A percentile compares a stretch with the other conserved stretches of the same genome.
phyloP scores from a whole-genome alignment of 1,139 yeast species.

The Kurtzmaniella quercitrusa region DNA sequence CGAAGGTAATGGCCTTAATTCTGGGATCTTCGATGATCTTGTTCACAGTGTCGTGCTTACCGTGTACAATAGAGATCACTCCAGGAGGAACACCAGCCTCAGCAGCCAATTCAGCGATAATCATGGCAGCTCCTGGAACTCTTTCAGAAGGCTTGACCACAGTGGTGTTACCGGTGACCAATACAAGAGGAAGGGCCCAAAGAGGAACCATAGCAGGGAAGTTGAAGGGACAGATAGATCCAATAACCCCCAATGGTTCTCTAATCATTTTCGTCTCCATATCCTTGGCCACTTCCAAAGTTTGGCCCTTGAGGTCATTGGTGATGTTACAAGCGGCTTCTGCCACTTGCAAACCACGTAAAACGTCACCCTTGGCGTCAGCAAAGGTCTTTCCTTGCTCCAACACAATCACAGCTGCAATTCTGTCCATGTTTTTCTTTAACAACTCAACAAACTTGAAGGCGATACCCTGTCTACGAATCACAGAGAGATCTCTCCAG shows the following conservation, averaged over 20 bases:
- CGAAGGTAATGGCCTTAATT: slow-evolving; percentile 74
- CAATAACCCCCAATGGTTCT: slow-evolving; percentile 60
- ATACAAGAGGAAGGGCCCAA: slow-evolving; percentile 74
- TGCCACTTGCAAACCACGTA: slow-evolving; percentile 79
- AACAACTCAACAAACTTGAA: slow-evolving; percentile 68
- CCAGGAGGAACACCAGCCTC: slow-evolving; percentile 82
- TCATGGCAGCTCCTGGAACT: slow-evolving; percentile 76
- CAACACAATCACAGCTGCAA: slow-evolving; percentile 67
- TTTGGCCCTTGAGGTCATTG: slow-evolving; percentile 61
- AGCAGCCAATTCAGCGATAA: slow-evolving; percentile 67
- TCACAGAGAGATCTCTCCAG: slow-evolving; percentile 58
- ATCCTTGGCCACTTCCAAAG: slow-evolving; percentile 66
- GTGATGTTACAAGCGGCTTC: slow-evolving; percentile 63
- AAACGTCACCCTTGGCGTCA: slow-evolving; percentile 77
- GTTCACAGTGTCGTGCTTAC: slow-evolving; percentile 72
- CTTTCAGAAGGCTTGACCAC: slow-evolving; percentile 77
- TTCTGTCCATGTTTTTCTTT: slow-evolving; percentile 63
- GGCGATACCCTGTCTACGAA: slow-evolving; percentile 72
- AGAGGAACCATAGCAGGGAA: slow-evolving; percentile 87
- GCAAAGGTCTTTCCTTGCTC: slow-evolving; percentile 81
- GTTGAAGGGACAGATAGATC: slow-evolving; percentile 71
- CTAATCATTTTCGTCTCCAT: slow-evolving; percentile 81
- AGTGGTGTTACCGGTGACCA: slow-evolving; percentile 76
- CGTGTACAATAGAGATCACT: slow-evolving; percentile 70
- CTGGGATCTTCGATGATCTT: slow-evolving; percentile 71